Percentiles rank a stretch among this genome's conserved stretches.
Conservation (phyloP, 305 asterid species). For the Rubia tinctorum region DNA sequence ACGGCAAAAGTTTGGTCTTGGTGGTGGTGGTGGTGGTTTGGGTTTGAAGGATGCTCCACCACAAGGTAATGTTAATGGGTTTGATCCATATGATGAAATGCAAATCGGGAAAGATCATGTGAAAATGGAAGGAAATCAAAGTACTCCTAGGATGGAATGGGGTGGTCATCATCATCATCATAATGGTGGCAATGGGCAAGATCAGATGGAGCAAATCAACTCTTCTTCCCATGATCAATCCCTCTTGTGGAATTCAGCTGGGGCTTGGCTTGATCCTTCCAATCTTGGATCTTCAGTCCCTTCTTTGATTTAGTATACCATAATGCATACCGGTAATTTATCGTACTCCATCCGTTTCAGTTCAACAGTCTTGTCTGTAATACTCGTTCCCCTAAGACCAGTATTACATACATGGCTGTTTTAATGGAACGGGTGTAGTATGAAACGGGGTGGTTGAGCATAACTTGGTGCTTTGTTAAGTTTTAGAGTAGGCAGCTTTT, state of each 20-base stretch:
- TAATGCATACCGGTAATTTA: neutral
- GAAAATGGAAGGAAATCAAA: slow-evolving; percentile 36
- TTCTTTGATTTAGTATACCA: slow-evolving; percentile 24
- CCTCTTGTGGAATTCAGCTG: slow-evolving; percentile 44
- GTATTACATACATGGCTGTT: neutral
- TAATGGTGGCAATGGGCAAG: slow-evolving; percentile 12
- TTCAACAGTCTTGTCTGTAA: neutral
- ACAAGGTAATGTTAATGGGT: neutral
- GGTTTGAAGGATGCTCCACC: slow-evolving; percentile 14
- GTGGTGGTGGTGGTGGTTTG: slow-evolving; percentile 11
- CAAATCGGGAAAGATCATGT: slow-evolving; percentile 28
- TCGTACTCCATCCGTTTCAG: neutral
- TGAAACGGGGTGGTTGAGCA: neutral
- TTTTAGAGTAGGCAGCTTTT: slow-evolving; percentile 6
- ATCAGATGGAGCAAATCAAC: slow-evolving; percentile 39
- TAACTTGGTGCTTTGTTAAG: neutral
- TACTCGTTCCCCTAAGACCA: neutral
- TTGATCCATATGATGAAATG: slow-evolving; percentile 29
- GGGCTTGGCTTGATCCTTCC: slow-evolving; percentile 39
- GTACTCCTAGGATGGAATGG: slow-evolving; percentile 29
- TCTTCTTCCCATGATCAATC: slow-evolving; percentile 33
- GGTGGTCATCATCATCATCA: slow-evolving; percentile 8
- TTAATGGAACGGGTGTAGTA: neutral
- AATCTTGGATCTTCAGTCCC: slow-evolving; percentile 30
- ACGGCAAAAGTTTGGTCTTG: slow-evolving; percentile 24